phyloP scores from a whole-genome alignment of 2,329 filamentous ascomycete genomes.

The Ceratocystis ficicola region DNA sequence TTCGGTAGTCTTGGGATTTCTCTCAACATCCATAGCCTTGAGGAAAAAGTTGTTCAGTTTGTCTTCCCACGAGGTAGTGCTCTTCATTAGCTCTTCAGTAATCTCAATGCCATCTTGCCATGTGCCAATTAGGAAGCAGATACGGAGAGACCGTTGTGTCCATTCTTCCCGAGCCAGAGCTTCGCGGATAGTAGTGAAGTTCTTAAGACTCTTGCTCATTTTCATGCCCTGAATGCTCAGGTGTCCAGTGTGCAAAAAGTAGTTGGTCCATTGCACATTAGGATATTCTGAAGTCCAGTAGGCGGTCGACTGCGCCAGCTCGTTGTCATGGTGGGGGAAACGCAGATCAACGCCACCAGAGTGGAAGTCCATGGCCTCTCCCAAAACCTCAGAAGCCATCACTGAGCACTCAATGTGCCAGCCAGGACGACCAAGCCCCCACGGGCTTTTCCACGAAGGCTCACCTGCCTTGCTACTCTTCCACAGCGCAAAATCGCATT shows the following conservation, averaged over 20 bases:
- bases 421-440: slow-evolving; percentile 77
- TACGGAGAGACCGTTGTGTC: slow-evolving; percentile 66
- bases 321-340: slow-evolving; percentile 83
- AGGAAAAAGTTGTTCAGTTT: slow-evolving; percentile 24
- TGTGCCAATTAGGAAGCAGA: slow-evolving; percentile 74
- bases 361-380: slow-evolving; percentile 78
- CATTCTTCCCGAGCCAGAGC: slow-evolving; percentile 55
- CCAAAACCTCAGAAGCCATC: slow-evolving; percentile 85
- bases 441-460: slow-evolving; percentile 77
- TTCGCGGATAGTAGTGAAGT: slow-evolving; percentile 86
- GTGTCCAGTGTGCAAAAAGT: slow-evolving; percentile 93
- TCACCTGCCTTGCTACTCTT: slow-evolving; percentile 87
- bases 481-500: slow-evolving; percentile 85
- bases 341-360: slow-evolving; percentile 84
- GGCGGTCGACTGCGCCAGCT: slow-evolving; percentile 81
- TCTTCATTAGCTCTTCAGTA: slow-evolving; percentile 58
- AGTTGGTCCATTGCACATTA: slow-evolving; percentile 68
- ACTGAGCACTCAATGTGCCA: slow-evolving; percentile 98
- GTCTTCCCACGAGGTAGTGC: slow-evolving; percentile 24
- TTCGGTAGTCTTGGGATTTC: slow-evolving; percentile 17
- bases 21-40: slow-evolving; percentile 20
- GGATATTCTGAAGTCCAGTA: slow-evolving; percentile 39
- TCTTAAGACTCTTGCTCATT: slow-evolving; percentile 94
- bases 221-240: slow-evolving; percentile 74
- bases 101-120: slow-evolving; percentile 93